Evolutionary conservation across 345 rosid species (phyloP), one percentile per base, ranked within the genome.

Genomic region (Geranium brycei): DNA sequence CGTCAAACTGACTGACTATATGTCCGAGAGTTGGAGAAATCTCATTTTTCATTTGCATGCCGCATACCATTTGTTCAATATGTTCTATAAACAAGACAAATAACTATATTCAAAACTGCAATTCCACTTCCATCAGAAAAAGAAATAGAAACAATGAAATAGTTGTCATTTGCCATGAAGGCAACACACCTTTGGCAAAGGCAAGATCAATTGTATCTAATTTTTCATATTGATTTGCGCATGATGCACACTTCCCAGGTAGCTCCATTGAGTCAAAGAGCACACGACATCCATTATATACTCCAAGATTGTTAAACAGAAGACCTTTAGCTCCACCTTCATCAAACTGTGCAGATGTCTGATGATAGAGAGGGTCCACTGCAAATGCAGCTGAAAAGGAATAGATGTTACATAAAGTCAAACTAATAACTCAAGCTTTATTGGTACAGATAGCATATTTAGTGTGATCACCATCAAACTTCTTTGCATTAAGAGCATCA

Each of bases 281-380:
- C 76, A 92, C 97, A 64, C 79, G 87, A 66, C 98, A 92, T 56
- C 84, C 86, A 67, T 88, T 88, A 76, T 83, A 87, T 57, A 92
- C 88, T 70, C 93, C 98, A 72, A 92, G 89, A 69, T 92, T 89
- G 78, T 87, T 92, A 72, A 89, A 76, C 73, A 92, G 64, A 58
- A 92, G 83, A 64, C 93, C 97, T 77, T 79, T 89, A 31, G 90
- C 98, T 73, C 98, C 97, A 67, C 98, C 98, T 85, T 87, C 98
- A 73, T 92, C 98, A 75, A 89, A 89, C 73, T 89, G 93, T 64
- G 98, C 98, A 64, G 98, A 87, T 58, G 98, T 89, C 73, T 92
- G 98, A 72, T 87, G 95, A 80, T 92, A 92, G 58, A 92, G 81
- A 15, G 98, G 98, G 80, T 89, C 98, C 75, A 92, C 97, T 1